Conservation (phyloP, 768 basidiomycete species). For the Phlebiopsis gigantea region DNA sequence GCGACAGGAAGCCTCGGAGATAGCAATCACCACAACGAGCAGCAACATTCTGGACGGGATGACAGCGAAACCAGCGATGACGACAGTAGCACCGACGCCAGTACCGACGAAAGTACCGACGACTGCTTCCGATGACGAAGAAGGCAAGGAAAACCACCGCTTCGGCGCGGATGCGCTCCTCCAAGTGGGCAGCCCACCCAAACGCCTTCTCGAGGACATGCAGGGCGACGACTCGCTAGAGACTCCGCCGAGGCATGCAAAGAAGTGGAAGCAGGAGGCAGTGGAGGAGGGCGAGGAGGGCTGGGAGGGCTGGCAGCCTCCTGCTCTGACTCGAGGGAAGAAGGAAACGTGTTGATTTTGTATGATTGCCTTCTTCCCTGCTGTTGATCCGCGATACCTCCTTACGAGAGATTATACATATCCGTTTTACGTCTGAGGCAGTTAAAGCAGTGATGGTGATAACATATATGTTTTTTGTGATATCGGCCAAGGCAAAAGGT, state of each 20-base stretch:
- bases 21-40: not conserved
- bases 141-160: constrained; percentile 11
- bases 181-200: constrained; percentile 7
- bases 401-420: not conserved
- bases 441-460: not conserved
- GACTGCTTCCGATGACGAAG: not conserved
- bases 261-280: constrained; percentile 4
- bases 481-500: not conserved
- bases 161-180: not conserved
- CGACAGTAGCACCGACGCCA: not conserved
- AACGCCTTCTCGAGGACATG: constrained; percentile 9
- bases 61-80: not conserved
- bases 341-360: constrained; percentile 3
- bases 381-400: not conserved
- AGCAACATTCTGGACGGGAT: not conserved
- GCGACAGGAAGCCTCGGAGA: constrained; percentile 2
- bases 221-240: constrained; percentile 8
- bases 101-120: not conserved
- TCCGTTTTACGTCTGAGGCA: not conserved
- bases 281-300: constrained; percentile 1
- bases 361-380: not conserved
- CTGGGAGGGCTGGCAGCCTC: constrained; percentile 13
- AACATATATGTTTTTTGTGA: not conserved
- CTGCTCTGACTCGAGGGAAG: not conserved
- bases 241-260: constrained; percentile 11